A percentile compares a stretch with the other conserved stretches of the same genome.
phyloP scores from a whole-genome alignment of 2,329 filamentous ascomycete species.

The Cyphellophora attinorum region DNA sequence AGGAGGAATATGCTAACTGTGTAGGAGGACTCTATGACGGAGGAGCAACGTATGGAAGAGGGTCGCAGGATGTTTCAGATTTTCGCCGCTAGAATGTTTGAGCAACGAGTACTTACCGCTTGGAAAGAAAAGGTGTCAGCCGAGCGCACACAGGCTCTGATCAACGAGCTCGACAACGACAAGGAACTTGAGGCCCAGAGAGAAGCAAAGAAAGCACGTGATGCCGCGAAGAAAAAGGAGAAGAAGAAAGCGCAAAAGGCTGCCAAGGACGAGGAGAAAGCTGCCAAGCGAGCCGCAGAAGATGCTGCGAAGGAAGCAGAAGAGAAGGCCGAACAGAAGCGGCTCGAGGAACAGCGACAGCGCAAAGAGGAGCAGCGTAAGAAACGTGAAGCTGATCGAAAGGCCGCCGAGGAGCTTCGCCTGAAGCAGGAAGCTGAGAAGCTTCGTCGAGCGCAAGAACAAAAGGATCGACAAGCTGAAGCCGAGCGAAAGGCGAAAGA shows the following conservation, averaged over 20 bases:
- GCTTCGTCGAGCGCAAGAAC: conserved; percentile 67
- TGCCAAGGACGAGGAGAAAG: conserved; percentile 81
- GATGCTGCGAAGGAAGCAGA: conserved; percentile 74
- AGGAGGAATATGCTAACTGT: conserved; percentile 29
- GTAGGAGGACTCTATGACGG: conserved; percentile 80
- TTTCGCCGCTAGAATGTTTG: conserved; percentile 98
- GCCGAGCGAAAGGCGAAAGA: conserved; percentile 75
- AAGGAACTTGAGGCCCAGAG: conserved; percentile 63
- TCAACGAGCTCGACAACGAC: conserved; percentile 88
- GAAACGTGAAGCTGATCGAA: conserved; percentile 84
- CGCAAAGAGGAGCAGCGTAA: conserved; percentile 84
- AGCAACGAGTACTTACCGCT: conserved; percentile 91
- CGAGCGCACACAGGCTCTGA: conserved; percentile 80
- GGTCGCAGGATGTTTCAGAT: conserved; percentile 98
- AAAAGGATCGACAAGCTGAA: conserved; percentile 77
- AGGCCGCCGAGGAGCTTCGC: conserved; percentile 81
- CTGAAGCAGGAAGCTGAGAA: conserved; percentile 78
- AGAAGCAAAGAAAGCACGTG: conserved; percentile 86
- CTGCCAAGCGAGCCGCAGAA: conserved; percentile 77
- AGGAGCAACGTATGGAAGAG: conserved; percentile 98
- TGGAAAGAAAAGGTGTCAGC: conserved; percentile 94
- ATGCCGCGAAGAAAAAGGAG: conserved; percentile 91
- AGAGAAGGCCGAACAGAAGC: conserved; percentile 66
- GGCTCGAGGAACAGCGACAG: conserved; percentile 66
- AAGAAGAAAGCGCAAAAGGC: conserved; percentile 85